Evolutionary conservation across 1,284 basidiomycete species (phyloP), one percentile per base, ranked within the genome.

Genomic region (Apiotrichum laibachii): DNA sequence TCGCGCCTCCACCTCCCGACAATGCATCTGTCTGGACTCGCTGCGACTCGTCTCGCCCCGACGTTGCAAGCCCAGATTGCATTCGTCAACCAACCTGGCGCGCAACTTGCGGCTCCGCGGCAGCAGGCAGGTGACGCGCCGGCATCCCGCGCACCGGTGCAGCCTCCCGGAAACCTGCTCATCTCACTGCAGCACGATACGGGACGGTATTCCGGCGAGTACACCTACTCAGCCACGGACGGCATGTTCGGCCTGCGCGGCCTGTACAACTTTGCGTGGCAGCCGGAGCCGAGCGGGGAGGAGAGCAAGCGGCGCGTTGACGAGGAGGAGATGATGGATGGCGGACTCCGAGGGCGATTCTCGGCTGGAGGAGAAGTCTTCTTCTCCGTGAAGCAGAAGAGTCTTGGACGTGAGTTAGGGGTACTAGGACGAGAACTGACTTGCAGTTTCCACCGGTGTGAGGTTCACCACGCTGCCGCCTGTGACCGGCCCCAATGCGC

Each of bases 301-400:
- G 56, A 72, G 13, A 80, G 80, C 21, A 77, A 80, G 45, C 64
- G 65, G 33, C 82, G 89, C 35, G 85, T 92, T 1, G 92, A 94
- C 64, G 91, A 94, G 70, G 91, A 92, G 77, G 90, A 94, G 55
- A 87, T 88, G 43, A 86, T 91, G 69, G 90, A 90, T 62, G 91
- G 90, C 45, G 93, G 93, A 0, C 79, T 98, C 45, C 88, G 87
- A 68, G 94, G 94, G 0, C 83, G 94, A 12, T 85, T 97, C 60
- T 92, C 90, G 2, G 87, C 91, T 5, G 95, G 95, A 22, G 95
- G 91, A 12, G 95, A 99, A 74, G 79, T 97, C 12, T 99, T 97
- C 76, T 85, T 97, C 70, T 95, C 91, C 63, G 88, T 90, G 4
- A 91, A 90, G 71, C 92, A 97, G 77, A 86, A 88, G 68, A 95